These are phyloP conservation scores for Paspalum vaginatum DNA, from an alignment of 176 grass and related monocot genomes.

Conservation along the genomic window DNA sequence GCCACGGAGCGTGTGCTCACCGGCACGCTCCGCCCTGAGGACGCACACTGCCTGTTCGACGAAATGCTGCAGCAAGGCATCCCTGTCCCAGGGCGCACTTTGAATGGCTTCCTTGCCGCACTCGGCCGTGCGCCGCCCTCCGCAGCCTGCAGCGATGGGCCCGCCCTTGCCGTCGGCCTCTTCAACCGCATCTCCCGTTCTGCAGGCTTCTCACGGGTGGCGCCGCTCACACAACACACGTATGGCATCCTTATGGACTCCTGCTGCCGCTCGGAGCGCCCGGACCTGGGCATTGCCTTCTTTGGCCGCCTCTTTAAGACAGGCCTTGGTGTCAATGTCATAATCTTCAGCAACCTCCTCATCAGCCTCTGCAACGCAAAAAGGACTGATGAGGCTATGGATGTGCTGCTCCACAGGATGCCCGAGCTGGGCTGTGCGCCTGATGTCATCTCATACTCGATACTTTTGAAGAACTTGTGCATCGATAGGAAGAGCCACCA, in stretches of 20 bases:
- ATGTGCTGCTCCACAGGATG: constrained; percentile 32
- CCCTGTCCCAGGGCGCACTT: not conserved
- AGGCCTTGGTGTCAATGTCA: not conserved
- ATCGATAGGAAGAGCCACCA: not conserved
- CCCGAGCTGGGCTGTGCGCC: constrained; percentile 33
- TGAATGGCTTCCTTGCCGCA: not conserved
- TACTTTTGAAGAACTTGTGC: constrained; percentile 33
- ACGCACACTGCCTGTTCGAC: constrained; percentile 10
- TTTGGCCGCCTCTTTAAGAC: constrained; percentile 16
- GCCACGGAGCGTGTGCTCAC: not conserved
- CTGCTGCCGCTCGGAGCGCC: not conserved
- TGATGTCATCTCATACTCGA: not conserved
- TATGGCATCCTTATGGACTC: constrained; percentile 24
- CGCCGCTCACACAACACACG: too few relatives aligned
- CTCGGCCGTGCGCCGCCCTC: not conserved
- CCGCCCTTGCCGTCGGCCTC: constrained; percentile 6
- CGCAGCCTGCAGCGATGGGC: not conserved
- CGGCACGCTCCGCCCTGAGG: not conserved
- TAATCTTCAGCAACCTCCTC: not conserved
- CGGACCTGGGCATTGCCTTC: constrained; percentile 8
- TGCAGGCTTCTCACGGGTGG: too few relatives aligned
- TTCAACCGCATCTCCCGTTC: constrained; percentile 4
- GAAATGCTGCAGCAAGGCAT: not conserved
- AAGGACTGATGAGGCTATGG: not conserved
- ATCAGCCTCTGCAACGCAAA: constrained; percentile 29